Conservation (phyloP, 2,329 filamentous ascomycete species). For the Aphanoascus verrucosus region DNA sequence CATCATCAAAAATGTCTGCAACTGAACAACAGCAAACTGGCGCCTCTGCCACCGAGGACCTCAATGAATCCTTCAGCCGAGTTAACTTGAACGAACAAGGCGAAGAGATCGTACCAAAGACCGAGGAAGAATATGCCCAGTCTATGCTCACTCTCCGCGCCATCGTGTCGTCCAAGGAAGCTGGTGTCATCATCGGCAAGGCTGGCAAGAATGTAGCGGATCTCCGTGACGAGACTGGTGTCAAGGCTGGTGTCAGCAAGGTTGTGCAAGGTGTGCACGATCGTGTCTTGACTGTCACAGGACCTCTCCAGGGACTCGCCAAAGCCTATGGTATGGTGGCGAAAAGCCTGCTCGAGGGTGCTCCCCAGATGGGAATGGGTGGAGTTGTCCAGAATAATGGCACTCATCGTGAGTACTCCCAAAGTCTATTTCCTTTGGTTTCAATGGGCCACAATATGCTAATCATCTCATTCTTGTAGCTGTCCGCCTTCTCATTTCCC, state of each 20-base stretch:
- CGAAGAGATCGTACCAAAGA: slow-evolving; percentile 73
- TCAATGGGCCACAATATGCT: slow-evolving; percentile 3
- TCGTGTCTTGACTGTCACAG: slow-evolving; percentile 90
- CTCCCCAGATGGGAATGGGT: slow-evolving; percentile 91
- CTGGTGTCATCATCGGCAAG: slow-evolving; percentile 98
- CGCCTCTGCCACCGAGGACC: slow-evolving; percentile 46
- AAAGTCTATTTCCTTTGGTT: background rate
- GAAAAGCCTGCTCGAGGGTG: slow-evolving; percentile 81
- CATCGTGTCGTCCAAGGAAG: slow-evolving; percentile 97
- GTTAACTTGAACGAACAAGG: slow-evolving; percentile 53
- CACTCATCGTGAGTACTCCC: slow-evolving; percentile 69
- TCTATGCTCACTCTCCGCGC: slow-evolving; percentile 88
- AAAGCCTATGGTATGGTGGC: slow-evolving; percentile 91
- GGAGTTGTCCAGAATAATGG: slow-evolving; percentile 76
- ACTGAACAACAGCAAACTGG: slow-evolving; percentile 38
- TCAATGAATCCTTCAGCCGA: slow-evolving; percentile 53
- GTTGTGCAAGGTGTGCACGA: slow-evolving; percentile 96
- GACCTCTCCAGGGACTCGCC: slow-evolving; percentile 75
- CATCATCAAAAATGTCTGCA: slow-evolving; percentile 45
- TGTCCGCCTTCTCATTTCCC: slow-evolving; percentile 93
- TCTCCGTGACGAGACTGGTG: slow-evolving; percentile 90
- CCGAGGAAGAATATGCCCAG: slow-evolving; percentile 92
- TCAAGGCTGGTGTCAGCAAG: slow-evolving; percentile 97
- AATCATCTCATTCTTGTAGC: slow-evolving; percentile 44
- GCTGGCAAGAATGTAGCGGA: slow-evolving; percentile 97